These are phyloP conservation scores for Entomortierella chlamydospora DNA, from an alignment of 192 early-diverging fungal species.

Conservation along the genomic window DNA sequence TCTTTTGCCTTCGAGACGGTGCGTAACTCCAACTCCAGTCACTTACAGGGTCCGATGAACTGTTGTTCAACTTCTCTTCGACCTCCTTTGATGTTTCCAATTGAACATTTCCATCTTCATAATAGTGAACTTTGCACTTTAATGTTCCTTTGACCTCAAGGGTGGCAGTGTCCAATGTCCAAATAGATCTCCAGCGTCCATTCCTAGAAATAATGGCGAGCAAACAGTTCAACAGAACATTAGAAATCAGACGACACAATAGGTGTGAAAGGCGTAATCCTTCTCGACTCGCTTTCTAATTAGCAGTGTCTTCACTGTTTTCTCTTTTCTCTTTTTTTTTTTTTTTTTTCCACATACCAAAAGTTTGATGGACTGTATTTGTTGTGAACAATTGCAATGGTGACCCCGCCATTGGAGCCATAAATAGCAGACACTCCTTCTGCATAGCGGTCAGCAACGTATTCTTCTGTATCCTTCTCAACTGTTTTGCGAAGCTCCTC, in stretches of 20 bases:
- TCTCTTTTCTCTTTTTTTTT: too few species aligned
- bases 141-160: constrained; percentile 75
- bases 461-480: constrained; percentile 70
- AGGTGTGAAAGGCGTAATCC: not conserved
- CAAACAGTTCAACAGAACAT: not conserved
- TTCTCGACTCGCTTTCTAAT: not conserved
- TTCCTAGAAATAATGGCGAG: constrained; percentile 64
- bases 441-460: constrained; percentile 85
- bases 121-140: constrained; percentile 94
- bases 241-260: not conserved
- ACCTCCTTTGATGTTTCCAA: constrained; percentile 83
- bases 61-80: constrained; percentile 50
- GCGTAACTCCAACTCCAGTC: not conserved
- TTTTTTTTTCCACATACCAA: constrained; percentile 74
- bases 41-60: constrained; percentile 45
- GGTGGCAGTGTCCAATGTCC: constrained; percentile 73
- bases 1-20: not conserved
- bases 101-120: constrained; percentile 99
- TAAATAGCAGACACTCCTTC: constrained; percentile 79
- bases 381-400: constrained; percentile 84
- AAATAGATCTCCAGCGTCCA: constrained; percentile 92
- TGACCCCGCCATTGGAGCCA: constrained; percentile 61
- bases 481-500: constrained; percentile 63
- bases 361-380: constrained; percentile 94
- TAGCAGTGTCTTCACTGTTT: too few species aligned